Evolutionary conservation across 2,329 filamentous ascomycete genomes (phyloP).

Genomic region (Didymella lethalis): DNA sequence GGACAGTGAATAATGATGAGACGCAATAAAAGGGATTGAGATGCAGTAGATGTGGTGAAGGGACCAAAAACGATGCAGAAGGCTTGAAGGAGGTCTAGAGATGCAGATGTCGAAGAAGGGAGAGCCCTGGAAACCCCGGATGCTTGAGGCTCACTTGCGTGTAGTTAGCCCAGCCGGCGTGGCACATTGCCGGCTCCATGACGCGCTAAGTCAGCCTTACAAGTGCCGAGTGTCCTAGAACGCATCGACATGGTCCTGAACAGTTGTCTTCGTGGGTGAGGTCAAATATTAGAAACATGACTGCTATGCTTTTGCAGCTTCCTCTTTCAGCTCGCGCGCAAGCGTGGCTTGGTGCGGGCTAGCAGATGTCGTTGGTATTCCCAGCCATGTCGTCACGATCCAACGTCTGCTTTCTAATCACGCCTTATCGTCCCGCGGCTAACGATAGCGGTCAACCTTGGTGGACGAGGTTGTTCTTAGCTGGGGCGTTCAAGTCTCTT

Average conservation of each 20-base stretch:
- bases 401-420: conserved; percentile 35
- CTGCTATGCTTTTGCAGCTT: background rate
- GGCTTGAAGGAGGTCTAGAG: background rate
- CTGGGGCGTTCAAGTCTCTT: background rate
- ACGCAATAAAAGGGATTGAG: background rate
- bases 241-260: background rate
- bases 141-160: conserved; percentile 17
- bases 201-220: conserved; percentile 17
- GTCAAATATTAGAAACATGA: background rate
- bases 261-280: too few species aligned
- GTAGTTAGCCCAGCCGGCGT: conserved; percentile 7
- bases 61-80: background rate
- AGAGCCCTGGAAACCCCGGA: conserved; percentile 11
- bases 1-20: background rate
- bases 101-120: conserved; percentile 1
- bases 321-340: conserved; percentile 7
- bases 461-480: conserved; percentile 9
- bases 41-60: background rate
- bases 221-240: conserved; percentile 1
- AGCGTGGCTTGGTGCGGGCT: conserved; percentile 16
- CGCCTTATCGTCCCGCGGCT: conserved; percentile 32
- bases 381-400: conserved; percentile 31
- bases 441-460: conserved; percentile 8
- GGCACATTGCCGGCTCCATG: conserved; percentile 13
- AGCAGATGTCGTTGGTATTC: conserved; percentile 19